Conservation (phyloP, 23 red algal genomes). For the Gracilariopsis chorda region DNA sequence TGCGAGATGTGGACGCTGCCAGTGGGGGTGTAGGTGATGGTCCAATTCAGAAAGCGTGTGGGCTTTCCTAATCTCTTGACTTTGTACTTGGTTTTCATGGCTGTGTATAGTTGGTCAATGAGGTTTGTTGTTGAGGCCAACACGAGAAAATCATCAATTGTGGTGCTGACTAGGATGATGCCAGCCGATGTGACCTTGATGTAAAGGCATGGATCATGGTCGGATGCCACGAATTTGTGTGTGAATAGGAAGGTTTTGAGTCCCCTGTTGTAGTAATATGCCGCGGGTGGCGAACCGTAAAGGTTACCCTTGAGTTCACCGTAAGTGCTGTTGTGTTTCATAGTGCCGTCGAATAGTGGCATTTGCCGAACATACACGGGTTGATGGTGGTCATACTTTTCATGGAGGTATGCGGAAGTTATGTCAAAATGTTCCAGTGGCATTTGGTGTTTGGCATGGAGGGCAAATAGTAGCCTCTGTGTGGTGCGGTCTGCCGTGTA, state of each 20-base stretch:
- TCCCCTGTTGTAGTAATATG: neutral
- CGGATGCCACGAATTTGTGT: neutral
- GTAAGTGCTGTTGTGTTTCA: neutral
- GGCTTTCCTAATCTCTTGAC: neutral
- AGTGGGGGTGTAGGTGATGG: neutral
- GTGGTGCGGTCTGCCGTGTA: conserved; percentile 18
- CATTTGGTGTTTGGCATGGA: neutral
- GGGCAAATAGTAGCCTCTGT: neutral
- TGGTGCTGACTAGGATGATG: neutral
- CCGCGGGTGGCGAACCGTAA: neutral
- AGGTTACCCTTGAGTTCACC: neutral
- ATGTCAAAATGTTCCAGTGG: conserved; percentile 3
- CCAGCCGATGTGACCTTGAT: neutral
- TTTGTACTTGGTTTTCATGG: neutral
- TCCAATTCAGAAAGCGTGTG: neutral
- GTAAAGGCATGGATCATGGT: neutral
- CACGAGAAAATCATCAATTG: neutral
- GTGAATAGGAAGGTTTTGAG: neutral
- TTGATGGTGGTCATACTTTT: neutral
- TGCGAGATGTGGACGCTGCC: neutral
- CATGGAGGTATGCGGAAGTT: neutral
- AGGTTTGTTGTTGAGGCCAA: neutral
- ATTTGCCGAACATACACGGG: neutral
- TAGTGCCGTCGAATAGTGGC: neutral
- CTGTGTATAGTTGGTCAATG: neutral